Evolutionary conservation across 257 asterid genomes (phyloP).

Genomic region (Solanum dulcamara): DNA sequence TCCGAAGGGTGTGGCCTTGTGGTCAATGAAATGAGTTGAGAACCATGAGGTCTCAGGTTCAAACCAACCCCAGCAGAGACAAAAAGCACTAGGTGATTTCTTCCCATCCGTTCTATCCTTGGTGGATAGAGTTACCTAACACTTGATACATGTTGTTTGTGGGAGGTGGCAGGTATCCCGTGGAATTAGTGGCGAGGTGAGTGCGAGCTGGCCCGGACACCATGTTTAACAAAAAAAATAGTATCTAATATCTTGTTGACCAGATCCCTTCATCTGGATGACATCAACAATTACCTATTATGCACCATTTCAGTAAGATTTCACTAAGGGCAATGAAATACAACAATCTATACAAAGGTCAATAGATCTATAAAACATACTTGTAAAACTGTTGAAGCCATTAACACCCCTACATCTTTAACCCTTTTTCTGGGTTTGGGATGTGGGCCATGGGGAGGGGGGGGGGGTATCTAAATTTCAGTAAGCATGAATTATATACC

Average conservation of each 20-base stretch:
- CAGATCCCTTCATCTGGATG: not conserved
- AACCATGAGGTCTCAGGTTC: not conserved
- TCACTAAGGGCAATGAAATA: not conserved
- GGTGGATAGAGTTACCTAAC: not conserved
- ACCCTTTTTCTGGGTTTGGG: not conserved
- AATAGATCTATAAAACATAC: not conserved
- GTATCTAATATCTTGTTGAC: not conserved
- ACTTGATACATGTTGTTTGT: not conserved
- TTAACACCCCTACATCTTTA: not conserved
- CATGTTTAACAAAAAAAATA: not conserved
- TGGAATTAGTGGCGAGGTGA: not conserved
- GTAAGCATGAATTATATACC: slow-evolving; percentile 31
- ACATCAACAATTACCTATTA: not conserved
- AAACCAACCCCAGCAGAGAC: not conserved
- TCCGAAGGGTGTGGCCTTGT: not conserved
- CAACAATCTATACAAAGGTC: not conserved
- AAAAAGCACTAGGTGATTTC: not conserved
- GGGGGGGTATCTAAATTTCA: not conserved
- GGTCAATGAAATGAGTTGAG: not conserved
- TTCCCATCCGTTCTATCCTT: not conserved
- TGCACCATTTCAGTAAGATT: not conserved
- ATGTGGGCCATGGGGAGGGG: not conserved
- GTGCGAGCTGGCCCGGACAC: not conserved
- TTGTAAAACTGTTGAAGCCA: not conserved
- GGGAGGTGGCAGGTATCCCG: not conserved